Base-by-base conservation (phyloP, 2,329 filamentous ascomycete species). In the Exserohilum turcica region DNA sequence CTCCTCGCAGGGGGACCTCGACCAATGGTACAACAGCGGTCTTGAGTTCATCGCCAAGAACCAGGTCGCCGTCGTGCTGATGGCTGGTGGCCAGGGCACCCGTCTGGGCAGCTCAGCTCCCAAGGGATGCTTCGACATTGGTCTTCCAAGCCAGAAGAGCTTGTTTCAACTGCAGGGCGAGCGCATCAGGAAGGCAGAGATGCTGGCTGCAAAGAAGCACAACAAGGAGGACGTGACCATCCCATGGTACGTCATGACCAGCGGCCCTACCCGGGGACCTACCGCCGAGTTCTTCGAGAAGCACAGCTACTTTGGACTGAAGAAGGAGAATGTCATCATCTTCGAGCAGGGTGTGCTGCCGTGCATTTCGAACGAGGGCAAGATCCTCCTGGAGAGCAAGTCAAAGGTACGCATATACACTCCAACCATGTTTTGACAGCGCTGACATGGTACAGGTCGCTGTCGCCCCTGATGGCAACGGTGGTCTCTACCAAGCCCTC, bases 231-330 rank as follows among this genome's bases (percentile, higher is more conserved):
- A 78, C 56, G 80, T 79, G 43, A 80, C 88, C 28, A 87, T 97
- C 36, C 94, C 94, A 10, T 99, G 94, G 94, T 99, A 99, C 78
- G 91, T 99, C 76, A 99, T 99, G 94, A 99, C 94, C 68, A 96
- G 91, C 69, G 94, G 94, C 4, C 94, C 94, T 39, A 99, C 94
- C 6, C 86, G 92, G 63, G 86, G 86, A 57, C 91, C 92, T 35
- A 99, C 94, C n/a, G 90, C 96, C 80, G 82, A 89, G 57, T 99
- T 94, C 81, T 97, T 99, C 77, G 79, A 89, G 74, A 83, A 96
- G 76, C 83, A 97, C 80, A 84, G 85, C 52, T 97, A 92, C 81
- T 99, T 99, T 75, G 94, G 94, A 5, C 79, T 99, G 55, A 83
- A 88, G 63, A 84, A 90, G 77, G 86, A 89, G 74, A 94, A 99